Evolutionary conservation across 805 yeast species (phyloP).

Genomic region (Candida tammaniensis): DNA sequence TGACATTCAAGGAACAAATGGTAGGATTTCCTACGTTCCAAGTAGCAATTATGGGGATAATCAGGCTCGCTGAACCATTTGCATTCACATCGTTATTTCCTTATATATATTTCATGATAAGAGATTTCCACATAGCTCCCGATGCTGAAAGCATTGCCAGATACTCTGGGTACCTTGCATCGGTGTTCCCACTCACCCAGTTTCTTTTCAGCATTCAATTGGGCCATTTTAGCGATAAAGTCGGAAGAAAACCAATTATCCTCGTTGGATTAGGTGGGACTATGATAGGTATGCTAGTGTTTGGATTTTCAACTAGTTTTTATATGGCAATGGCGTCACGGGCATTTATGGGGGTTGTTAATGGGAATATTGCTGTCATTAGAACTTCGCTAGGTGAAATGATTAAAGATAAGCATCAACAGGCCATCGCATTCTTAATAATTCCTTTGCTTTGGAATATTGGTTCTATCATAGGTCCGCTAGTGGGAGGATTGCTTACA

Average conservation of each 20-base stretch:
- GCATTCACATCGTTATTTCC: constrained; percentile 9
- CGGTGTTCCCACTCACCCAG: constrained; percentile 60
- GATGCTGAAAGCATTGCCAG: constrained; percentile 1
- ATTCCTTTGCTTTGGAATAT: constrained; percentile 59
- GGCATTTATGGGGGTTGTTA: constrained; percentile 52
- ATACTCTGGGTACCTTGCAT: constrained; percentile 12
- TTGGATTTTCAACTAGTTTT: constrained; percentile 54
- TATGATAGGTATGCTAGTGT: constrained; percentile 39
- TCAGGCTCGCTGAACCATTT: constrained; percentile 53
- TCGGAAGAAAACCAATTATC: constrained; percentile 56
- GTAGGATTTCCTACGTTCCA: constrained; percentile 54
- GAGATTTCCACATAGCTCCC: constrained; percentile 5
- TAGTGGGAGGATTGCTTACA: constrained; percentile 40
- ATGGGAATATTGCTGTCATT: constrained; percentile 63
- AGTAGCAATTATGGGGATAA: constrained; percentile 30
- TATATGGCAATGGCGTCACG: constrained; percentile 53
- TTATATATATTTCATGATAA: constrained; percentile 5
- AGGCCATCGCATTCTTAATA: constrained; percentile 58
- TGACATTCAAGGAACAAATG: constrained; percentile 43
- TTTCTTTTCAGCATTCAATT: constrained; percentile 55
- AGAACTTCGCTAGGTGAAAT: constrained; percentile 61
- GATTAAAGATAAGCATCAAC: constrained; percentile 53
- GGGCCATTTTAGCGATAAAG: constrained; percentile 52
- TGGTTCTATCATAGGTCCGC: constrained; percentile 61
- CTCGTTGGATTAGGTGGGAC: constrained; percentile 53